Base-by-base conservation (phyloP, 768 basidiomycete genomes). In the Leucosporidium creatinivorum region DNA sequence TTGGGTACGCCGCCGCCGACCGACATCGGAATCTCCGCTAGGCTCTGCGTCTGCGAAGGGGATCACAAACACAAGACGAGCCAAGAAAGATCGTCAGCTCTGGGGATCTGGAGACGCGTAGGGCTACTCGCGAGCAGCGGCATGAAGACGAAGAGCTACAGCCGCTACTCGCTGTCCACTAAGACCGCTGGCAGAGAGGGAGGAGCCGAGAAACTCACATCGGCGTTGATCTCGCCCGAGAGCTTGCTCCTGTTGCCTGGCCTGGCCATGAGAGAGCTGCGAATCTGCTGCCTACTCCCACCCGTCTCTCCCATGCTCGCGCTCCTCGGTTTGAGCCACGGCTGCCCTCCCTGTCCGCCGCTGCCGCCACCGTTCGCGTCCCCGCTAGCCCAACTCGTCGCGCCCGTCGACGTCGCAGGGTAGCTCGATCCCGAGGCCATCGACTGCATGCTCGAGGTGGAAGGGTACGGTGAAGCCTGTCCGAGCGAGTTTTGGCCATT, bases 211-310 rank as follows among this genome's bases (percentile, higher is more conserved):
- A 8, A 15, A 47, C 66, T 47, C 31, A 62, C 66, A 18, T 71
- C 70, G 18, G 48, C 58, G 9, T 68, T 66, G 4, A 71, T 63
- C 56, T 71, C 70, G 21, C 66, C 70, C 33, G 70, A 71, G 31
- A 71, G 48, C 56, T 71, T 71, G 61, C 70, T 71, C 60, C 65
- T 26, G 52, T 15, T 17, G 26, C 15, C 54, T 55, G 36, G 19
- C 36, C 55, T 26, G 4, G 52, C 52, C 52, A 30, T 18, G 9
- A 54, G 52, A 12, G 30, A 54, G 52, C 52, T 54, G 26, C 52
- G 26, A 25, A 25, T 54, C 23, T 18, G 17, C 25, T 17, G 15
- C 52, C 36, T 23, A 13, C 57, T 26, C 10, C n/a, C 48, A 13
- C 39, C 58, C 15, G 57, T 12, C 7, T 67, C 66, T 3, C 66